These are phyloP conservation scores for Nakaseomyces bracarensis DNA, from an alignment of 1,139 yeast genomes.

Conservation along the genomic window DNA sequence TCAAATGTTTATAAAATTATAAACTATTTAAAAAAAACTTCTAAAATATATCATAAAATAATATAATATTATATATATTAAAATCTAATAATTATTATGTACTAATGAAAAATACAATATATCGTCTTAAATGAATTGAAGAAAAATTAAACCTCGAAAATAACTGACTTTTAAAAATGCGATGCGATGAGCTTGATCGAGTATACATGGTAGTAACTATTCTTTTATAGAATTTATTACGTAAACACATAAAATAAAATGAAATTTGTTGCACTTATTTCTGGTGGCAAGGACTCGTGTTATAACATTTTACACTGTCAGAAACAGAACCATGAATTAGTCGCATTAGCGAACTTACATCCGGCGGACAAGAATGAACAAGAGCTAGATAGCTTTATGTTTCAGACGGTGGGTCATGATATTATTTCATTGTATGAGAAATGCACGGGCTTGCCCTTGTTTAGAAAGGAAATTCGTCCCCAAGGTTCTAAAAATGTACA, in stretches of 20 bases:
- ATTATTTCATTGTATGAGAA: conserved; percentile 56
- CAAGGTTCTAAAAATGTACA: conserved; percentile 59
- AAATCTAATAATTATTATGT: too few relatives aligned
- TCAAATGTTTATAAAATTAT: background rate
- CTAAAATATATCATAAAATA: background rate
- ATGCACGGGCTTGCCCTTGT: conserved; percentile 74
- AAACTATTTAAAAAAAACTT: background rate
- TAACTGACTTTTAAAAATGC: background rate
- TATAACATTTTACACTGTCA: conserved; percentile 80
- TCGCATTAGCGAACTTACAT: conserved; percentile 75
- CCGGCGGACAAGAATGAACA: conserved; percentile 43
- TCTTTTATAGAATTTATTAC: background rate
- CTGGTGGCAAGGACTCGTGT: conserved; percentile 96
- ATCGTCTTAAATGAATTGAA: background rate
- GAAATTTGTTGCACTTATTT: conserved; percentile 86
- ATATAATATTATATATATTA: too few relatives aligned
- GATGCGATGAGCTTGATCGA: conserved; percentile 5
- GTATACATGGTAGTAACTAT: conserved; percentile 3
- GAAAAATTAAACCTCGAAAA: background rate
- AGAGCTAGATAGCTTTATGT: conserved; percentile 93
- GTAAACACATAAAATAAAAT: conserved; percentile 32
- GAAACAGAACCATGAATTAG: conserved; percentile 71
- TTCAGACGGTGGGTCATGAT: conserved; percentile 95
- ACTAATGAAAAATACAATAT: too few relatives aligned
- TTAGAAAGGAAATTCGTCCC: conserved; percentile 49